Base-by-base conservation (phyloP, 2,329 filamentous ascomycete species). In the Nothomitra cinnamomea region DNA sequence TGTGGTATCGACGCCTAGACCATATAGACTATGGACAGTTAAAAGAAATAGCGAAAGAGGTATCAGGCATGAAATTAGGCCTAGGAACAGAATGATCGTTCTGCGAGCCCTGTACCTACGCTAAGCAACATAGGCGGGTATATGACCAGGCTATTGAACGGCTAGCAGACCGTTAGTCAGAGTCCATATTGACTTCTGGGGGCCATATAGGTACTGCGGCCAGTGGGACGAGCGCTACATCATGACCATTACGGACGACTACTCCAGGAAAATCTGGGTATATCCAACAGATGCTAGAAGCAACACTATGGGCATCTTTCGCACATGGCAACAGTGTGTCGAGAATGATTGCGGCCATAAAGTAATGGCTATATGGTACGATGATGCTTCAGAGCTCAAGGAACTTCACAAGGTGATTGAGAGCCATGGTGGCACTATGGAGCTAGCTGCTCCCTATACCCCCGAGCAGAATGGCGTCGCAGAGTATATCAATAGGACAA, bases 111-210 rank as follows among this genome's bases (percentile, higher is more conserved):
- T 51, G 49, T 6, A 13, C 36, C 1, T 38, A 12, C 12, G 24
- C 13, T 15, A 51, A 51, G 17, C 32, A 36, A 4, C 19, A 51
- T 17, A 8, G 49, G 13, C 49, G 49, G 7, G 22, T 12, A 15
- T 36, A 17, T 17, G 1, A 21, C 2, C n/a, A 21, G n/a, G 25
- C 25, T 8, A 22, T 17, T 13, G 6, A 51, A 4, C 25, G 6
- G 51, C 36, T 4, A 45, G 3, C 5, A 41, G 36, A n/a, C 15
- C 7, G 24, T 21, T 53, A 10, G 17, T 19, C 8, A 13, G 19
- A 10, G 38, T 53, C 1, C 51, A 53, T 13, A 53, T 41, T 47
- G 41, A 53, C 38, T 45, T 51, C 36, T 53, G 51, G 35, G 51
- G 51, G 1, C 51, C 41, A 12, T 51, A 51, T 7, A 38, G n/a